Base-by-base conservation (phyloP, 2,329 filamentous ascomycete genomes). In the Cytospora mali region DNA sequence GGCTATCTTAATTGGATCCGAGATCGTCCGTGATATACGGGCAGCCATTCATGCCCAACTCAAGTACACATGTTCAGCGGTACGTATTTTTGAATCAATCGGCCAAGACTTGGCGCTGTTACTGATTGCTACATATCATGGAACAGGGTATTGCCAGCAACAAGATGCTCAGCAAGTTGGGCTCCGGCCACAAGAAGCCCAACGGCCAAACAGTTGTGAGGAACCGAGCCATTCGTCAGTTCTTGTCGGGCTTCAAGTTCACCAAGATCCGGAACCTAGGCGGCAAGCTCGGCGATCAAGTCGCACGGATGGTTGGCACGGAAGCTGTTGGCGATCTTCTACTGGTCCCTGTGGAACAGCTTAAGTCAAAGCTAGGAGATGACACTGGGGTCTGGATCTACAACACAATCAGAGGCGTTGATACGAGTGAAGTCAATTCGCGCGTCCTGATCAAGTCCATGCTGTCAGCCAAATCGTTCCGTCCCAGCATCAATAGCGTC, bases 381-480 rank as follows among this genome's bases (percentile, higher is more conserved):
- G 92, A 96, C 51, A 95, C 90, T 0, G 94, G 92, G 1, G 80
- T 83, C 4, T 97, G 93, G 93, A 80, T 98, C 13, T 89, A 96
- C 76, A 87, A 89, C 60, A 90, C 89, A 13, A 89, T 98, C 58
- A 87, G 95, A 13, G 95, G 95, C 1, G 86, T 93, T 65, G 95
- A 99, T 74, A 80, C 81, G 55, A 95, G 90, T 69, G 93, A 97
- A 75, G 92, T 99, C 68, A 97, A 92, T 71, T 85, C 92, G 29
- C 84, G 94, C 57, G 97, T 93, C 1, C 91, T 95, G 71, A 97
- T 97, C 79, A 97, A 98, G 74, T 95, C 91, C 18, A 98, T 99
- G 93, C 81, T 98, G 16, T 97, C 93, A 1, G 93, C 95, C 23
- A 99, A 99, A 73, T 96, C 93, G 0, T 99, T 99, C 71, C 84